Evolutionary conservation across 768 basidiomycete genomes (phyloP).

Genomic region (Russula olivacea): DNA sequence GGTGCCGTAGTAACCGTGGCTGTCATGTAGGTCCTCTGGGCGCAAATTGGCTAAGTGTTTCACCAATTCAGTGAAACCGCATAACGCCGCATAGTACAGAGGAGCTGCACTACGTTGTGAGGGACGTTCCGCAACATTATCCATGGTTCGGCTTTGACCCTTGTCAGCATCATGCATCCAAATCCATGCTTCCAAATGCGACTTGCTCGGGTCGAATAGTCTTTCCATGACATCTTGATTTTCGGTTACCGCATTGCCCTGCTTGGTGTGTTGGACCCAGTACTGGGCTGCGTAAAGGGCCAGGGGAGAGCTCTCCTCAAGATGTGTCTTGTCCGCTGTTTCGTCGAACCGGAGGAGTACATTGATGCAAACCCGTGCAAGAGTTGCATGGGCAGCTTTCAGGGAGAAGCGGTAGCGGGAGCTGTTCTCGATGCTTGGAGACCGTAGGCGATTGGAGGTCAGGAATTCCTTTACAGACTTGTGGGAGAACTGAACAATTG

Average conservation of each 20-base stretch:
- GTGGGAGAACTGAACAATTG: neutral
- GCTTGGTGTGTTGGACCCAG: neutral
- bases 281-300: neutral
- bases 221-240: neutral
- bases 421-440: no score
- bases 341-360: neutral
- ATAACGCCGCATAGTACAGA: neutral
- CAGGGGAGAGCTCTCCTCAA: neutral
- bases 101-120: neutral
- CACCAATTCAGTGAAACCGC: neutral
- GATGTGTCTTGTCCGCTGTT: neutral
- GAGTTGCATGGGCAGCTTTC: neutral
- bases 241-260: neutral
- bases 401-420: neutral
- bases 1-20: neutral
- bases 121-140: neutral
- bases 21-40: neutral
- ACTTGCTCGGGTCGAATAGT: neutral
- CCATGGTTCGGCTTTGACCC: neutral
- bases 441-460: neutral
- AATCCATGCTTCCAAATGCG: neutral
- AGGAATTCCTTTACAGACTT: neutral
- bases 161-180: neutral
- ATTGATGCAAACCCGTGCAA: neutral
- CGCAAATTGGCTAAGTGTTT: neutral